Base-by-base conservation (phyloP, 805 yeast species). In the Candida incommunis region DNA sequence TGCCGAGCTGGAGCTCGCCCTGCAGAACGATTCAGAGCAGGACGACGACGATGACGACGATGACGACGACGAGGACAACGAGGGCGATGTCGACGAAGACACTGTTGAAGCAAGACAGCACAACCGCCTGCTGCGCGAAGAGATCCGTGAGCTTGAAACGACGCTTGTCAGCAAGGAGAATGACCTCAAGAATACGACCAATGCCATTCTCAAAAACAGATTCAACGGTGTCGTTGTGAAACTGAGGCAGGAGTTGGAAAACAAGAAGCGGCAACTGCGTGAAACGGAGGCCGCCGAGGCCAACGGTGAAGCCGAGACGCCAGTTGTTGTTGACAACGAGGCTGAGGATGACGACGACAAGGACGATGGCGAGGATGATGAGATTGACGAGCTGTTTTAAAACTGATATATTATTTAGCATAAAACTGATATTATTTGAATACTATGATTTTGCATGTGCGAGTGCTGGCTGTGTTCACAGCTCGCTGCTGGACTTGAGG, bases 191-290 rank as follows among this genome's bases (percentile, higher is more conserved):
- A 87, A 88, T 16, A 69, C 78, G 2, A 71, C 78, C 43, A 86
- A 86, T 58, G 88, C 90, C 53, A 80, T 90, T 64, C 72, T 92
- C 76, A 78, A 80, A 57, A 82, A 80, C 61, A 80, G 96, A 65
- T 83, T 88, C 59, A 71, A 80, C 54, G 92, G 82, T 51, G 87
- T 82, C 43, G 82, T 85, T 43, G 74, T 72, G 47, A 79, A 88
- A 49, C 70, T 92, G 56, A 79, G 78, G 60, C 78, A 80, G 45
- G 95, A 90, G 54, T 71, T 86, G 48, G 95, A 86, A 45, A 71
- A 78, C 56, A 92, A 90, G 67, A 74, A 73, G 62, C 69, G 79
- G 48, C 86, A 81, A 54, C 66, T 87, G 54, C 66, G 64, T 51
- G 57, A 57, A 23, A 56, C 54, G 2, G 59, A 46, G 5, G 59